Base-by-base conservation (phyloP, 176 grass and related monocot species). In the Raddia guianensis region DNA sequence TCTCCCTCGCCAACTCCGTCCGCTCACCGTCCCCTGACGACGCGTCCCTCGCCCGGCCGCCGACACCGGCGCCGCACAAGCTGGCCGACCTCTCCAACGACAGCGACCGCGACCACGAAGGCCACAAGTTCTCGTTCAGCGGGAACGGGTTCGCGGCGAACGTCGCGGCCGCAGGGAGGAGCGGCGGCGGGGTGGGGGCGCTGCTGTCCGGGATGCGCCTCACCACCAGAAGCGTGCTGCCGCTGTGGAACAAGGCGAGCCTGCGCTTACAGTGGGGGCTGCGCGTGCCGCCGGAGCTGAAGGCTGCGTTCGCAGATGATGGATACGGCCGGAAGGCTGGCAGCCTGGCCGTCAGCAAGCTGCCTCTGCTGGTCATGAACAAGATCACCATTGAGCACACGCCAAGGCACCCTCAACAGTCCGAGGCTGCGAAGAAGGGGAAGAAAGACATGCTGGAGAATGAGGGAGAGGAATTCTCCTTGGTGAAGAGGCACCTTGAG, bases 321-420 rank as follows among this genome's bases (percentile, higher is more conserved):
- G 83, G 83, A 1, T 86, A 77, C 7, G 79, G 88, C 14, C 21
- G 78, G 19, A 90, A 86, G 83, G 88, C 68, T 0, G 79, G 88
- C 5, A 83, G 32, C 63, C 63, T 93, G 7, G 88, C 82, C 13
- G 58, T 93, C 42, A 86, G 67, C 79, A 95, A 99, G 86, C 61
- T 99, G 54, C 93, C 93, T 0, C 81, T 95, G 53, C 77, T 95
- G 3, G 88, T 93, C 15, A 84, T 99, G 93, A 91, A 84, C 76
- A 99, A 93, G 90, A 92, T 99, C 80, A 93, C 96, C 13, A 95
- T 99, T 15, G 86, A 95, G 76, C 90, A 93, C 1, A 79, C 73
- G 2, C 57, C 49, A 12, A 54, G 27, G 8, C 6, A 0, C 21
- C 9, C 53, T 34, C 54, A 7, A 0, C 21, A 53, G 34, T 12